Evolutionary conservation across 2,329 filamentous ascomycete species (phyloP).

Genomic region (Akanthomyces dipterigenus): DNA sequence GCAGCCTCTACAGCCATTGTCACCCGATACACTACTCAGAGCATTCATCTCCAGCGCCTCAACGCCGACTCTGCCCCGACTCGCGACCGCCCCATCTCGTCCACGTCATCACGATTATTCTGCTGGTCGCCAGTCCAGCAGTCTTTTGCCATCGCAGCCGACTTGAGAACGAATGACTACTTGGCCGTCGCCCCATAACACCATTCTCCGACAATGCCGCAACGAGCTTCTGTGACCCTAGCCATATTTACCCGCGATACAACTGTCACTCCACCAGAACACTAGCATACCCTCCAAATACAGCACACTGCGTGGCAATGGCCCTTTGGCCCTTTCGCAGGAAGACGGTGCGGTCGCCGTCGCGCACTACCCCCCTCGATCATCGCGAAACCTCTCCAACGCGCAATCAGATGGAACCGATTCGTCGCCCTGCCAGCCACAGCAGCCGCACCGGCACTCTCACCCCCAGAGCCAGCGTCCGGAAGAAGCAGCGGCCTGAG

Average conservation of each 20-base stretch:
- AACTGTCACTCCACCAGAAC: neutral
- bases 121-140: neutral
- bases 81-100: neutral
- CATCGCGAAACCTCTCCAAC: slow-evolving; percentile 32
- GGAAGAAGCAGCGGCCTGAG: slow-evolving; percentile 39
- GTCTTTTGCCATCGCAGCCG: neutral
- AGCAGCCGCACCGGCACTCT: slow-evolving; percentile 30
- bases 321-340: slow-evolving; percentile 30
- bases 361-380: slow-evolving; percentile 45
- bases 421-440: neutral
- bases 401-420: neutral
- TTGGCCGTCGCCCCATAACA: neutral
- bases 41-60: neutral
- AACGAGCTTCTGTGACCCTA: neutral
- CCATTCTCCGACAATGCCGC: slow-evolving; percentile 5
- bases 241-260: slow-evolving; percentile 1
- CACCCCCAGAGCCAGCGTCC: slow-evolving; percentile 19
- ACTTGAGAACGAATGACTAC: neutral
- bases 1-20: neutral
- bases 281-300: neutral
- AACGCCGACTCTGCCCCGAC: neutral
- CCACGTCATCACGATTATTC: neutral
- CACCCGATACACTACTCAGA: neutral
- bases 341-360: slow-evolving; percentile 60
- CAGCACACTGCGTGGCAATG: slow-evolving; percentile 9